These are phyloP conservation scores for Neonectria ditissima DNA, from an alignment of 2,329 filamentous ascomycete genomes.

Conservation along the genomic window DNA sequence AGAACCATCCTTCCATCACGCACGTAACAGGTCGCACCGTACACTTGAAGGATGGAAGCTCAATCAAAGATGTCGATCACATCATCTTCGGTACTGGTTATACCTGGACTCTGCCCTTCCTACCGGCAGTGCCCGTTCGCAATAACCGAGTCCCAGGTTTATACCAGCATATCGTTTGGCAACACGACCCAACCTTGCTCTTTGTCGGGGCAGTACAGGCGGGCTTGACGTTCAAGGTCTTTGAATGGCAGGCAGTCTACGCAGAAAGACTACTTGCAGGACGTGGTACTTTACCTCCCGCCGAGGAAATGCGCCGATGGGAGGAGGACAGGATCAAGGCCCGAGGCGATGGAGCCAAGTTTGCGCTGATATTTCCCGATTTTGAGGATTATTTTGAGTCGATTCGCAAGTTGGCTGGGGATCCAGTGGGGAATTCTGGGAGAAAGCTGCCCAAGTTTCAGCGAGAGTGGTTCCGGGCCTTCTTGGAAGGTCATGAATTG, in stretches of 20 bases:
- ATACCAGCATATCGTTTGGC: slow-evolving; percentile 69
- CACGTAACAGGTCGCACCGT: slow-evolving; percentile 60
- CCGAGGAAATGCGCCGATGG: slow-evolving; percentile 66
- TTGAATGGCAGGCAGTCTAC: slow-evolving; percentile 75
- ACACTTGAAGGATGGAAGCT: slow-evolving; percentile 66
- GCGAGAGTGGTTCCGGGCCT: slow-evolving; percentile 60
- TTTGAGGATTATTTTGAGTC: slow-evolving; percentile 74
- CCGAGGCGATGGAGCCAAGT: slow-evolving; percentile 67
- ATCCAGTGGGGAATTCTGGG: slow-evolving; percentile 57
- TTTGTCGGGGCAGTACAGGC: slow-evolving; percentile 69
- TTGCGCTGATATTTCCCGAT: slow-evolving; percentile 68
- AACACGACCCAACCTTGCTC: slow-evolving; percentile 64
- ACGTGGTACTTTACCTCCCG: slow-evolving; percentile 60
- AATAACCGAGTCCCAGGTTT: slow-evolving; percentile 68
- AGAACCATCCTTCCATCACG: slow-evolving; percentile 59
- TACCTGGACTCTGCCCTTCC: slow-evolving; percentile 71
- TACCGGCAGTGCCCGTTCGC: slow-evolving; percentile 61
- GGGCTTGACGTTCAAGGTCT: slow-evolving; percentile 74
- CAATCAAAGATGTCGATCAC: slow-evolving; percentile 65
- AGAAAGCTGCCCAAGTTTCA: slow-evolving; percentile 59
- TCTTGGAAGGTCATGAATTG: slow-evolving; percentile 65
- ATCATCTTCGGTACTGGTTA: slow-evolving; percentile 77
- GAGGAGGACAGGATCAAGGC: slow-evolving; percentile 65
- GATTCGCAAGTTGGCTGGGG: slow-evolving; percentile 62
- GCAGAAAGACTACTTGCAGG: slow-evolving; percentile 69